Evolutionary conservation across 225 moss, liverwort and hornwort species (phyloP).

Genomic region (Neckera pumila): DNA sequence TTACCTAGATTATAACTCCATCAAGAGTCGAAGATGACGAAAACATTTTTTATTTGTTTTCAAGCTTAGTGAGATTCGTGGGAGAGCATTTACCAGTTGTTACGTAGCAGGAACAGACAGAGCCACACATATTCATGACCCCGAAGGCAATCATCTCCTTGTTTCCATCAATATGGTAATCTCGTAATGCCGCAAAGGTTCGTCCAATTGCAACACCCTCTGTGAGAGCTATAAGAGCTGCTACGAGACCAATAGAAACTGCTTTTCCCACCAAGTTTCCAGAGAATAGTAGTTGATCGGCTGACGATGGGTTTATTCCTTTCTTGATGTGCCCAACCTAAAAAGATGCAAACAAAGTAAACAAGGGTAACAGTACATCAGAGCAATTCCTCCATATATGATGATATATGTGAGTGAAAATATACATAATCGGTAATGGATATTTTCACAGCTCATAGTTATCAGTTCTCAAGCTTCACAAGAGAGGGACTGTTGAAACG

Average conservation of each 20-base stretch:
- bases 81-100: conserved; percentile 43
- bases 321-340: conserved; percentile 30
- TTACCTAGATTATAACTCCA: not conserved
- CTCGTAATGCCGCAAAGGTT: conserved; percentile 61
- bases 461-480: not conserved
- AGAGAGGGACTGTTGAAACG: not conserved
- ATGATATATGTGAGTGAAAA: not conserved
- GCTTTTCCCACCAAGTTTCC: conserved; percentile 11
- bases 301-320: conserved; percentile 56
- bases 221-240: conserved; percentile 59
- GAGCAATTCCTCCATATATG: too few relatives aligned
- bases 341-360: not conserved
- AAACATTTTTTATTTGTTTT: not conserved
- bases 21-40: not conserved
- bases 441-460: not conserved
- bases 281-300: not conserved
- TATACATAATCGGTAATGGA: not conserved
- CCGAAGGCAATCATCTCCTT: conserved; percentile 89
- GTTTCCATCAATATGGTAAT: conserved; percentile 84
- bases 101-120: conserved; percentile 55
- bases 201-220: conserved; percentile 85
- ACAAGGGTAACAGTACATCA: not conserved
- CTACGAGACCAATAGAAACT: conserved; percentile 43
- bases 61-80: not conserved
- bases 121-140: conserved; percentile 57